Conservation (phyloP, 2,329 filamentous ascomycete genomes). For the Aspergillus aculeatus region DNA sequence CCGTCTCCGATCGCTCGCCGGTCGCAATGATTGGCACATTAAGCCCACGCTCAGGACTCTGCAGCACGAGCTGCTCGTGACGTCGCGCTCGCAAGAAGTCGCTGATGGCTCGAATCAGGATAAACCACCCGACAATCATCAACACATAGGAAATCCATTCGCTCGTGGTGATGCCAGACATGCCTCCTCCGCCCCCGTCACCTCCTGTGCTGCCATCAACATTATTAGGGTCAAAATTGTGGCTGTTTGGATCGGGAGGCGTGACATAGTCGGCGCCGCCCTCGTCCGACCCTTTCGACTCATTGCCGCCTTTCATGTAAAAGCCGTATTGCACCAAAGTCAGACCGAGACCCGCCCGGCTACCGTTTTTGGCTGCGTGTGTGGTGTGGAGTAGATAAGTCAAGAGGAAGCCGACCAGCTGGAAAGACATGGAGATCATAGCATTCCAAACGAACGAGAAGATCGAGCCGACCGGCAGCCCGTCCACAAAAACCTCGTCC, state of each 20-base stretch:
- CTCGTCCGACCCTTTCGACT: constrained; percentile 40
- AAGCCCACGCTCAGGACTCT: constrained; percentile 86
- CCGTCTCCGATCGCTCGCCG: constrained; percentile 74
- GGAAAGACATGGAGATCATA: constrained; percentile 97
- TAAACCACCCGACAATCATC: constrained; percentile 98
- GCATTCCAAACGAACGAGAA: constrained; percentile 76
- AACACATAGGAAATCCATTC: constrained; percentile 90
- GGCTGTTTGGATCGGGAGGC: constrained; percentile 83
- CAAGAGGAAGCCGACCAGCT: constrained; percentile 93
- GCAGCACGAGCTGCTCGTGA: constrained; percentile 89
- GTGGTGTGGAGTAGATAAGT: constrained; percentile 98
- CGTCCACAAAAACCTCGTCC: constrained; percentile 96
- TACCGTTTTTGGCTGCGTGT: constrained; percentile 96
- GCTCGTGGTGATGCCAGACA: constrained; percentile 64
- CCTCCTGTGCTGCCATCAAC: constrained; percentile 49
- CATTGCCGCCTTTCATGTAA: constrained; percentile 73
- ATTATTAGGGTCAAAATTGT: constrained; percentile 76
- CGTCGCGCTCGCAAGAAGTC: constrained; percentile 84
- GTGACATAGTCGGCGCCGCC: constrained; percentile 51
- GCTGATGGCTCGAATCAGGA: constrained; percentile 87
- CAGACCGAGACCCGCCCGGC: constrained; percentile 87
- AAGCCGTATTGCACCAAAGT: constrained; percentile 97
- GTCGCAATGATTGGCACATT: constrained; percentile 82
- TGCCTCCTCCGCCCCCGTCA: constrained; percentile 40
- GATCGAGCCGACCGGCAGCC: constrained; percentile 83